These are phyloP conservation scores for Didymella segeticola DNA, from an alignment of 2,329 filamentous ascomycete genomes.

Conservation along the genomic window DNA sequence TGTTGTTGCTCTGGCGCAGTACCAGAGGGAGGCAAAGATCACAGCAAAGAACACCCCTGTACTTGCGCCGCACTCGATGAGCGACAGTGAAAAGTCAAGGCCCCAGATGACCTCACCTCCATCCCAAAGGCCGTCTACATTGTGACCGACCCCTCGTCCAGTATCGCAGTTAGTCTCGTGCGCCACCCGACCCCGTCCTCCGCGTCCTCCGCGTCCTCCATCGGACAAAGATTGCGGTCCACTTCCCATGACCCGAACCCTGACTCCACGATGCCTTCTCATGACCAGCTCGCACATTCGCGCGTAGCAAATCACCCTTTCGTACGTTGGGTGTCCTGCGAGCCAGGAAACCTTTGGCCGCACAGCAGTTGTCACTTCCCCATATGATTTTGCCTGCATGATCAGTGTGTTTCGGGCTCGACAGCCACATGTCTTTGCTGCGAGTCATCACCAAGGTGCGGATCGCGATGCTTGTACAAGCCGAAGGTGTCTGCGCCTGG, in stretches of 20 bases:
- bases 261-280: conserved; percentile 4
- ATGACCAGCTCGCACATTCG: not conserved
- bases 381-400: not conserved
- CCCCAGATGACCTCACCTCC: conserved; percentile 3
- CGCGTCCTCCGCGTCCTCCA: not conserved
- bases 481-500: too few relatives aligned
- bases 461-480: too few relatives aligned
- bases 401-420: conserved; percentile 1
- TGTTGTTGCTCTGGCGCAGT: not conserved
- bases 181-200: not conserved
- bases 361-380: conserved; percentile 10
- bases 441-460: conserved; percentile 10
- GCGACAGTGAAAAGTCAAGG: not conserved
- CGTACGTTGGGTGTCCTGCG: not conserved
- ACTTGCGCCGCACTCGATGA: not conserved
- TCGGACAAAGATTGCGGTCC: not conserved
- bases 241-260: conserved; percentile 9
- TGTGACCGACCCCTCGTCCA: not conserved
- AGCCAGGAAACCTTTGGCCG: not conserved
- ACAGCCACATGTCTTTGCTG: conserved; percentile 12
- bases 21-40: not conserved
- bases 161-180: not conserved
- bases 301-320: too few relatives aligned
- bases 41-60: not conserved
- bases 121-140: not conserved